phyloP scores from a whole-genome alignment of 1,284 basidiomycete species.

The Cronartium ribicola region DNA sequence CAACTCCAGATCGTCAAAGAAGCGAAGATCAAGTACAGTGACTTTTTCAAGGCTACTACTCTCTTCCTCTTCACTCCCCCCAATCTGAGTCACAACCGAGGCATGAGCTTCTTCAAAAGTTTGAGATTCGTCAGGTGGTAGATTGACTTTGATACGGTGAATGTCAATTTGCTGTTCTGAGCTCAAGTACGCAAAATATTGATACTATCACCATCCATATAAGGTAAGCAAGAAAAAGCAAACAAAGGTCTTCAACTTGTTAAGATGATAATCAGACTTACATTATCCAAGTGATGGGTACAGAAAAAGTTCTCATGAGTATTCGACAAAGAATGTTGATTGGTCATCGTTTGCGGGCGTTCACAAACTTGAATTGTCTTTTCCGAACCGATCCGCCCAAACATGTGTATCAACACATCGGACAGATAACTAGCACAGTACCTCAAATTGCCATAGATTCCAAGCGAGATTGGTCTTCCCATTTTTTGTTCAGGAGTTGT shows the following conservation, averaged over 20 bases:
- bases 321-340: background rate
- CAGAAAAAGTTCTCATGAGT: background rate
- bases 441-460: slow-evolving; percentile 14
- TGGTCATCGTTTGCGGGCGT: background rate
- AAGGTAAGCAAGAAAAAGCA: background rate
- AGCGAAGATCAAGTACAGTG: slow-evolving; percentile 18
- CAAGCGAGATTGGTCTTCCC: slow-evolving; percentile 1
- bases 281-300: background rate
- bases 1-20: slow-evolving; percentile 35
- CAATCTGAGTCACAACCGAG: background rate
- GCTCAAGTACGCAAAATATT: slow-evolving; percentile 1
- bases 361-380: background rate
- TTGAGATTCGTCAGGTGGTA: background rate
- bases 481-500: background rate
- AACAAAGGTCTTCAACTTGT: background rate
- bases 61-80: slow-evolving; percentile 4
- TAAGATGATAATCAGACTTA: background rate
- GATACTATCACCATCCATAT: background rate
- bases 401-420: slow-evolving; percentile 1
- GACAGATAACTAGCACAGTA: slow-evolving; percentile 25
- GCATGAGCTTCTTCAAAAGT: slow-evolving; percentile 13
- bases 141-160: slow-evolving; percentile 8
- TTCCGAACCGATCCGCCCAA: background rate
- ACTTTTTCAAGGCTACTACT: background rate
- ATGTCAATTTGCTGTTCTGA: slow-evolving; percentile 1